Percentiles rank a stretch among this genome's conserved stretches.
Conservation (phyloP, 2,329 filamentous ascomycete genomes). For the Thyridium curvatum region DNA sequence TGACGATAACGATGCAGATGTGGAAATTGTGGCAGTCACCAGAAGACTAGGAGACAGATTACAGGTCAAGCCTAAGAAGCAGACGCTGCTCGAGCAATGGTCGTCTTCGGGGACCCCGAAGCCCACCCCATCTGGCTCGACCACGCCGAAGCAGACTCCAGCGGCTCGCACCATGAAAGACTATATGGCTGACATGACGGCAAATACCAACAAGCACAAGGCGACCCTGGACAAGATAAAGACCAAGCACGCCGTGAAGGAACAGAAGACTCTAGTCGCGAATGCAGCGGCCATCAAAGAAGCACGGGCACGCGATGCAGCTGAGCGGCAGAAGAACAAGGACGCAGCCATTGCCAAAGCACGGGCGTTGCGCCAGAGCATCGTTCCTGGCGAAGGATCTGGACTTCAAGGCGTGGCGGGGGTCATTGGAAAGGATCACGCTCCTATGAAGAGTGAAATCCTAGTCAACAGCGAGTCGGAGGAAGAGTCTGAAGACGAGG, state of each 20-base stretch:
- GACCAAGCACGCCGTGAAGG: slow-evolving; percentile 28
- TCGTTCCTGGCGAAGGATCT: slow-evolving; percentile 70
- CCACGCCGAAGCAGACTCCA: background rate
- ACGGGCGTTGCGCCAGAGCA: slow-evolving; percentile 51
- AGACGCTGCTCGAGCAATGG: slow-evolving; percentile 13
- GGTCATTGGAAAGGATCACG: slow-evolving; percentile 72
- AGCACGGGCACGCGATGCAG: slow-evolving; percentile 67
- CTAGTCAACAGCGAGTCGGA: slow-evolving; percentile 84
- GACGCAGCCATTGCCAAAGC: slow-evolving; percentile 65
- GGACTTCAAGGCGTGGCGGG: slow-evolving; percentile 65
- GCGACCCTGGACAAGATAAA: slow-evolving; percentile 40
- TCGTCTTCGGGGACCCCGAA: slow-evolving; percentile 2
- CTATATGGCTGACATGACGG: slow-evolving; percentile 36
- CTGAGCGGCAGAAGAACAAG: slow-evolving; percentile 67
- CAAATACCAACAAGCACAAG: slow-evolving; percentile 35
- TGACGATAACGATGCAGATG: slow-evolving; percentile 48
- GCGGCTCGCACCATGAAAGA: slow-evolving; percentile 33
- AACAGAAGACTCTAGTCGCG: slow-evolving; percentile 24
- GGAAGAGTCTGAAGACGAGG: slow-evolving; percentile 64
- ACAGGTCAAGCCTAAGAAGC: slow-evolving; percentile 16
- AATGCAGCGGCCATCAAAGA: slow-evolving; percentile 58
- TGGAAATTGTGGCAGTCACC: slow-evolving; percentile 41
- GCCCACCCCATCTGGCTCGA: background rate
- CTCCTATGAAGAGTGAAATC: slow-evolving; percentile 70
- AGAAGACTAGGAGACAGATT: slow-evolving; percentile 24